A percentile compares a stretch with the other conserved stretches of the same genome.
Conservation (phyloP, 129 eudicot species). For the Heracleum sosnowskyi region DNA sequence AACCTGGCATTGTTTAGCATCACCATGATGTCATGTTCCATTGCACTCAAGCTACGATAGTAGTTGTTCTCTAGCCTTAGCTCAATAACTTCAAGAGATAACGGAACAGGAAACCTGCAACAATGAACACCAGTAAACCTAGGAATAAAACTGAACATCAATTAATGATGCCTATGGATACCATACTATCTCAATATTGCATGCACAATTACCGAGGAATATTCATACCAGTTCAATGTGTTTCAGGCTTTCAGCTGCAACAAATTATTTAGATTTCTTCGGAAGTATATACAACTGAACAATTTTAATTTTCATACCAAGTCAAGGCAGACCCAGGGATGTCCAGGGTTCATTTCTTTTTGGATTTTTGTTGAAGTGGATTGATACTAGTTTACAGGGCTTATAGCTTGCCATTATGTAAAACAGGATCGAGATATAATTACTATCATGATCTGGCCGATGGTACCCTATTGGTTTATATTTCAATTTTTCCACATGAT, state of each 20-base stretch:
- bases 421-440: background rate
- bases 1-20: conserved; percentile 44
- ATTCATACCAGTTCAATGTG: background rate
- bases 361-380: background rate
- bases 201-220: background rate
- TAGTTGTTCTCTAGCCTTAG: conserved; percentile 49
- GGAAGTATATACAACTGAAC: background rate
- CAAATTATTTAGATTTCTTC: background rate
- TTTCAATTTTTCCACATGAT: background rate
- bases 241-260: background rate
- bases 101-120: conserved; percentile 84
- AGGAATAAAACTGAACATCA: background rate
- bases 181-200: background rate
- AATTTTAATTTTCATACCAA: background rate
- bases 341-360: background rate
- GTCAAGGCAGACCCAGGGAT: background rate
- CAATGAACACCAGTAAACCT: background rate
- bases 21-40: conserved; percentile 56
- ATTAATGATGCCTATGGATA: background rate
- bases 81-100: conserved; percentile 56
- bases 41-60: conserved; percentile 52
- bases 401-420: background rate
- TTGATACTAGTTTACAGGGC: background rate
- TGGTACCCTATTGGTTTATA: background rate
- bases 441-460: background rate